phyloP scores from a whole-genome alignment of 192 early-diverging fungal genomes.

The Coemansia javaensis region DNA sequence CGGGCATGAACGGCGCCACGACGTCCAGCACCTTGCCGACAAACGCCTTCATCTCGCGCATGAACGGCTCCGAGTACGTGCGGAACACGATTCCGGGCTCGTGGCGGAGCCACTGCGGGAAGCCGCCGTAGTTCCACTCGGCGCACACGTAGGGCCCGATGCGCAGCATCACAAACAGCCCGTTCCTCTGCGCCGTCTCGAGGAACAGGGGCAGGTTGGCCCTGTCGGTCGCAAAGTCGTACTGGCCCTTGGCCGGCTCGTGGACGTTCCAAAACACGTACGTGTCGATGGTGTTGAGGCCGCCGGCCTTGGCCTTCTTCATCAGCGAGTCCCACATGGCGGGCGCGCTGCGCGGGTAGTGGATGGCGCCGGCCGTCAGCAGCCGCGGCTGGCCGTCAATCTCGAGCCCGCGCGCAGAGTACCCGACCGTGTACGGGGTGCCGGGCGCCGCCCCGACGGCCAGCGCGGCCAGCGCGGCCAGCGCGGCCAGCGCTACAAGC shows the following conservation, averaged over 20 bases:
- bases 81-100: constrained; percentile 50
- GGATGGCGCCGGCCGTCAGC: constrained; percentile 53
- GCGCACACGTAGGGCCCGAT: constrained; percentile 62
- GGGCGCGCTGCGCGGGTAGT: constrained; percentile 58
- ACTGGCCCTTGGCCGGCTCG: constrained; percentile 50
- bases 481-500: background rate
- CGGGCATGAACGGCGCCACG: constrained; percentile 34
- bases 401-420: constrained; percentile 26
- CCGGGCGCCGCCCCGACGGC: no score
- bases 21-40: constrained; percentile 46
- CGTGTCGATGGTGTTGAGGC: constrained; percentile 60
- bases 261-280: constrained; percentile 69
- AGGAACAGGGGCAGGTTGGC: constrained; percentile 55
- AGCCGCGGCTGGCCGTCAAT: constrained; percentile 36
- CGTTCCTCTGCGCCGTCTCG: constrained; percentile 37
- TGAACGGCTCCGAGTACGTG: constrained; percentile 49
- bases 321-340: constrained; percentile 56
- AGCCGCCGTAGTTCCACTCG: constrained; percentile 60
- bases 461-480: no score
- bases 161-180: constrained; percentile 54
- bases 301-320: constrained; percentile 47
- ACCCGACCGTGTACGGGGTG: constrained; percentile 28
- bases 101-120: constrained; percentile 56
- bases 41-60: constrained; percentile 44
- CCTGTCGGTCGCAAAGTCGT: constrained; percentile 55